Base-by-base conservation (phyloP, 306 rosid species). In the Argentina anserina region DNA sequence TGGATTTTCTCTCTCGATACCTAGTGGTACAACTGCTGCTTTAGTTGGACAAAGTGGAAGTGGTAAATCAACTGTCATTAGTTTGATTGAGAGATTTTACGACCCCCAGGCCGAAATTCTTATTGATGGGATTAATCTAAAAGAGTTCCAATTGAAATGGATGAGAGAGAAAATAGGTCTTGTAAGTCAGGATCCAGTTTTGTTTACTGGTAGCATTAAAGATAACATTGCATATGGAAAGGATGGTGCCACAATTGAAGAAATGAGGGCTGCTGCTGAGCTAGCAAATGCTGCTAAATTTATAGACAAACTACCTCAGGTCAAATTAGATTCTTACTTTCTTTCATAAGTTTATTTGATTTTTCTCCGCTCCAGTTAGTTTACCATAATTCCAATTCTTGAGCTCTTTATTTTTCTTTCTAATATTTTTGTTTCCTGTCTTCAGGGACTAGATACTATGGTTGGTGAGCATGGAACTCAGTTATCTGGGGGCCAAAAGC, bases 31-130 rank as follows among this genome's bases (percentile, higher is more conserved):
- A 26, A 89, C 92, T 36, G 74, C 77, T 40, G 96, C 97, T 69
- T 79, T 92, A 81, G 97, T 92, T 37, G 97, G 97, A 39, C 85
- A 92, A 64, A 92, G 97, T 52, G 97, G 96, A 34, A 90, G 97
- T 81, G 97, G 97, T 6, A 92, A 92, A 74, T 88, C 97, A 26
- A 88, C 97, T 0, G 86, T 92, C 25, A 68, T 90, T 59, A 85
- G 90, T 84, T 77, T 92, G 81, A 84, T 90, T 36, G 90, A 92
- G 83, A 86, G 97, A 76, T 90, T 90, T 74, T 92, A 92, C 81
- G 97, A 92, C 71, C 97, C 96, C 7, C 87, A 78, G 25, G 76
- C 82, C 42, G 84, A 86, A 77, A 86, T 92, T 65, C 85, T 92
- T 69, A 88, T 92, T 67, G 96, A 92, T 25, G 88, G 91, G 0